These are phyloP conservation scores for Arctium lappa DNA, from an alignment of 129 eudicot genomes.

Conservation along the genomic window DNA sequence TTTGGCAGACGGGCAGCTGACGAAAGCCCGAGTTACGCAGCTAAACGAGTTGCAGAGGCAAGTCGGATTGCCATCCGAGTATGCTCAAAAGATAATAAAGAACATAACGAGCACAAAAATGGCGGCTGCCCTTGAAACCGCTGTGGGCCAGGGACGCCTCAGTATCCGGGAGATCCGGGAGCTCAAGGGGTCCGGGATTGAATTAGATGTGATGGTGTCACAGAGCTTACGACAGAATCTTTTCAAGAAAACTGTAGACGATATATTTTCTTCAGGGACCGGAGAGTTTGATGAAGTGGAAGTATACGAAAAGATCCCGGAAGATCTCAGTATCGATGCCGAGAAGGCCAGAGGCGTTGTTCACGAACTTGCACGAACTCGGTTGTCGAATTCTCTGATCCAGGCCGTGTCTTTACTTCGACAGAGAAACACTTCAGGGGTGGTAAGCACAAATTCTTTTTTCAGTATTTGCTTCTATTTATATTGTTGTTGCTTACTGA, in stretches of 20 bases:
- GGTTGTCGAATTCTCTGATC: conserved; percentile 62
- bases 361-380: conserved; percentile 63
- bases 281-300: conserved; percentile 93
- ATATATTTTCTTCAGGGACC: conserved; percentile 86
- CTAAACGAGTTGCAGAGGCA: conserved; percentile 69
- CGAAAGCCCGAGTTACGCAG: conserved; percentile 61
- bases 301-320: conserved; percentile 78
- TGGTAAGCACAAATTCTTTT: conserved; percentile 48
- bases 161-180: conserved; percentile 77
- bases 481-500: not conserved
- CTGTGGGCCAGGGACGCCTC: conserved; percentile 75
- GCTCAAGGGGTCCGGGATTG: conserved; percentile 72
- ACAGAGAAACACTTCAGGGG: conserved; percentile 80
- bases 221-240: conserved; percentile 62
- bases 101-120: conserved; percentile 70
- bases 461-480: not conserved
- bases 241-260: conserved; percentile 69
- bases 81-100: conserved; percentile 82
- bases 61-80: conserved; percentile 81
- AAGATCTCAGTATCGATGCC: conserved; percentile 64
- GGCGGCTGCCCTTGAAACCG: conserved; percentile 86
- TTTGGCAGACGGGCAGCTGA: conserved; percentile 88
- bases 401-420: conserved; percentile 82
- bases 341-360: conserved; percentile 71
- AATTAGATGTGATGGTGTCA: conserved; percentile 77